Percentiles rank a stretch among this genome's conserved stretches.
phyloP scores from a whole-genome alignment of 345 rosid species.

The Ceriops decandra region DNA sequence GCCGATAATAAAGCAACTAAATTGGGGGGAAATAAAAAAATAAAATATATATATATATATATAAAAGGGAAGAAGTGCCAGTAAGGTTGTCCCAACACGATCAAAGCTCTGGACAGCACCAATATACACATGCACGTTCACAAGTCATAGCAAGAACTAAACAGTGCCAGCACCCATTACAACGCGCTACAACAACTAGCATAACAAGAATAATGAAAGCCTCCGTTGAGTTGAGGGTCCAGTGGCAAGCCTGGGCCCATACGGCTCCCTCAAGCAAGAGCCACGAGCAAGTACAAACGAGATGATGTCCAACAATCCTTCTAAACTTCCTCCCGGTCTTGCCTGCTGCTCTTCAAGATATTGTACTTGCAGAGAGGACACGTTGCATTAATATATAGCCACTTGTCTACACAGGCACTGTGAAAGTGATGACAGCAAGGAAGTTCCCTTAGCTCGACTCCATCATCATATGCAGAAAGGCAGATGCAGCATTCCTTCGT shows the following conservation, averaged over 20 bases:
- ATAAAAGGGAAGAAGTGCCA: not conserved
- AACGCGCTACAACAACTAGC: slow-evolving; percentile 3
- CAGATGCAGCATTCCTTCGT: slow-evolving; percentile 95
- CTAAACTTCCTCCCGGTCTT: slow-evolving; percentile 66
- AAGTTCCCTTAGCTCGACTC: slow-evolving; percentile 84
- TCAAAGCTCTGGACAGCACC: slow-evolving; percentile 13
- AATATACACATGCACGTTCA: slow-evolving; percentile 18
- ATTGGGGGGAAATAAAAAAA: not conserved
- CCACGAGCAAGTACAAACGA: not conserved
- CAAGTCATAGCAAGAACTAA: slow-evolving; percentile 17
- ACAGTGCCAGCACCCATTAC: slow-evolving; percentile 6
- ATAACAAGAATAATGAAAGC: slow-evolving; percentile 1
- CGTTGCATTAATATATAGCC: slow-evolving; percentile 82
- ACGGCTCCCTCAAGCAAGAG: not conserved
- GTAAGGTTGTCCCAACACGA: not conserved
- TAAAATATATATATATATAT: too few species aligned
- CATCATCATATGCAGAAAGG: slow-evolving; percentile 80
- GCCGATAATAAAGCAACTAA: not conserved
- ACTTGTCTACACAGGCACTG: slow-evolving; percentile 85
- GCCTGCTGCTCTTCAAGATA: slow-evolving; percentile 68
- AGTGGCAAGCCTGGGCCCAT: too few species aligned
- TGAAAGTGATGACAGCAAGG: slow-evolving; percentile 96
- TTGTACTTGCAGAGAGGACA: slow-evolving; percentile 98
- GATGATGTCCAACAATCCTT: not conserved
- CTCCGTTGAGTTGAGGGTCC: not conserved